phyloP scores from a whole-genome alignment of 805 yeast species.

The Candida nonsorbophila region DNA sequence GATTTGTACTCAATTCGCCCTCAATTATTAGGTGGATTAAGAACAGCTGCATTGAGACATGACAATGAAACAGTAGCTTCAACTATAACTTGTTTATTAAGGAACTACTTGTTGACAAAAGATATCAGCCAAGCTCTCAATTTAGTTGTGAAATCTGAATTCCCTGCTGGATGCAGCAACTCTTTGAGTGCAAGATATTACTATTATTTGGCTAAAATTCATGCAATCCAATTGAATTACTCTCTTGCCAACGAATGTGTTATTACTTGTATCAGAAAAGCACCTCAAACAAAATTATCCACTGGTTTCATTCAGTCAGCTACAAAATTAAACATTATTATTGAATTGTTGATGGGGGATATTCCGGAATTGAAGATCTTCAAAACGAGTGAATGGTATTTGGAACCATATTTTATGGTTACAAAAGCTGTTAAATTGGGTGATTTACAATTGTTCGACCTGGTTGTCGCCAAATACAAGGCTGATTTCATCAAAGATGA shows the following conservation, averaged over 20 bases:
- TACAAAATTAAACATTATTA: slow-evolving; percentile 78
- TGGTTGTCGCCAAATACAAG: slow-evolving; percentile 61
- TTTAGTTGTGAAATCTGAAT: slow-evolving; percentile 81
- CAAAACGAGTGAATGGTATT: slow-evolving; percentile 52
- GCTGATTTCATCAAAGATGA: slow-evolving; percentile 65
- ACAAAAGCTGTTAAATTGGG: slow-evolving; percentile 92
- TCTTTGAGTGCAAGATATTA: slow-evolving; percentile 88
- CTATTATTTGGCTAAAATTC: slow-evolving; percentile 86
- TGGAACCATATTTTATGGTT: slow-evolving; percentile 79
- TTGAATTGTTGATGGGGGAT: slow-evolving; percentile 94
- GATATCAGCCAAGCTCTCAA: slow-evolving; percentile 86
- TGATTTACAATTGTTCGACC: slow-evolving; percentile 75
- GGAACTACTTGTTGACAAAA: slow-evolving; percentile 72
- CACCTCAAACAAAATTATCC: slow-evolving; percentile 85
- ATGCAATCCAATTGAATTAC: slow-evolving; percentile 89
- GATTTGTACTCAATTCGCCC: slow-evolving; percentile 60
- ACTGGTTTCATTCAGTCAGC: slow-evolving; percentile 87
- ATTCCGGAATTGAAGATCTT: slow-evolving; percentile 86
- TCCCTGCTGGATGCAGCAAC: slow-evolving; percentile 80
- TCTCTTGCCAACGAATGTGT: slow-evolving; percentile 85
- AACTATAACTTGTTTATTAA: slow-evolving; percentile 75
- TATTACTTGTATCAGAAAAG: slow-evolving; percentile 92
- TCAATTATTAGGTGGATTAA: slow-evolving; percentile 63
- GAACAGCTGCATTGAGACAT: slow-evolving; percentile 88
- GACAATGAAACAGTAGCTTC: slow-evolving; percentile 90